phyloP scores from a whole-genome alignment of 352 stramenopile genomes.

The Globisporangium ultimum region DNA sequence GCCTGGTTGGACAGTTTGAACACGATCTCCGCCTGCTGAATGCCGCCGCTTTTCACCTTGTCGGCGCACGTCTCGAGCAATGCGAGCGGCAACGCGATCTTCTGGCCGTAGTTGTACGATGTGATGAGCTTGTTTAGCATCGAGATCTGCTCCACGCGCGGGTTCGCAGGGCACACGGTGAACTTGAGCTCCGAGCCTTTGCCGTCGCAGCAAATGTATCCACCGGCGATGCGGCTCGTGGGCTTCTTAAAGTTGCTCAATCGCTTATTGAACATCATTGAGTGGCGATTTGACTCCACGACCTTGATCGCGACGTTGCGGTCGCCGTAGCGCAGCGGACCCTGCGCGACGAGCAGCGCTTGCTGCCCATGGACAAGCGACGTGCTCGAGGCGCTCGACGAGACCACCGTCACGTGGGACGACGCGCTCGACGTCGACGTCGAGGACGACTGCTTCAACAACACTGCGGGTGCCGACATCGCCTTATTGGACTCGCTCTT shows the following conservation, averaged over 20 bases:
- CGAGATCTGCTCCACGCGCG: conserved; percentile 76
- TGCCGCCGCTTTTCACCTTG: conserved; percentile 13
- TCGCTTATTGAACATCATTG: conserved; percentile 80
- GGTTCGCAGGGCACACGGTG: conserved; percentile 52
- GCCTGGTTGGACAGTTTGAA: conserved; percentile 67
- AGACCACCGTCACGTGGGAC: background rate
- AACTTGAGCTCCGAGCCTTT: conserved; percentile 75
- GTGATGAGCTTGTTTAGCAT: conserved; percentile 86
- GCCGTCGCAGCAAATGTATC: conserved; percentile 87
- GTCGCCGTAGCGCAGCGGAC: conserved; percentile 63
- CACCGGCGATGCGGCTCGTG: conserved; percentile 70
- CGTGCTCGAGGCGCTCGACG: background rate
- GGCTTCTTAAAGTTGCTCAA: conserved; percentile 87
- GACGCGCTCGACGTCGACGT: conserved; percentile 13
- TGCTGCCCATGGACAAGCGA: background rate
- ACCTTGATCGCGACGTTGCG: conserved; percentile 68
- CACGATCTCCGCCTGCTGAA: conserved; percentile 52
- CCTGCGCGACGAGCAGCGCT: conserved; percentile 6
- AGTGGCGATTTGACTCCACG: conserved; percentile 80
- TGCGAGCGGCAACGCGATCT: conserved; percentile 69
- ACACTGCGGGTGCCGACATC: conserved; percentile 10
- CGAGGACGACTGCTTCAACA: conserved; percentile 12
- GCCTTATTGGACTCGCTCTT: conserved; percentile 12
- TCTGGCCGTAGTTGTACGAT: conserved; percentile 80
- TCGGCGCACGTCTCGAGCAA: conserved; percentile 49